Evolutionary conservation across 2,329 filamentous ascomycete genomes (phyloP), one percentile per base, ranked within the genome.

Genomic region (Fusarium begoniae): DNA sequence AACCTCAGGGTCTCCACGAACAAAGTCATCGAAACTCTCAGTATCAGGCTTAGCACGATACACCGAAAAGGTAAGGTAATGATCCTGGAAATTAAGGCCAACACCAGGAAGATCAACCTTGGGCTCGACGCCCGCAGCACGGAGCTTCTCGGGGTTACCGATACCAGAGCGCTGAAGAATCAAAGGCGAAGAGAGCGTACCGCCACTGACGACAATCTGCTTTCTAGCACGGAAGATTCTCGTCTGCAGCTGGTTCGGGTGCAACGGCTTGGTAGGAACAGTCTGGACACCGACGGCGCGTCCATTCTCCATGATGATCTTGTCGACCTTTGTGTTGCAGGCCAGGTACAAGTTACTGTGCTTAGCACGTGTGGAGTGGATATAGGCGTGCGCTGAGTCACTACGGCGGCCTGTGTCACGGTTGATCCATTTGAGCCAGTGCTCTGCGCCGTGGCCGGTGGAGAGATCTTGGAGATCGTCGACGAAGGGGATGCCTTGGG

Each of bases 361-460:
- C 44, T 91, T 88, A 5, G 92, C 87, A 56, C 93, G 89, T 10
- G 93, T 95, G 60, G 91, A 90, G 82, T 96, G 93, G 69, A 96
- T 86, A 75, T 95, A 95, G 5, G 90, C 92, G 77, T 94, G 93
- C 12, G 93, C 93, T 61, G 91, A 92, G 82, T 95, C 93, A 68
- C 90, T 93, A 66, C 93, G 91, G 57, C 93, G 90, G 50, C 74
- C 74, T 0, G 74, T 75, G 30, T 75, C 90, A 67, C 89, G 88
- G 78, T 95, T 95, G 82, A 95, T 95, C 93, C 93, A 95, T 83
- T 95, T 95, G 63, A 95, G 84, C 93, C 93, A 95, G 74, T 95
- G 93, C 83, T 95, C 92, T 51, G 92, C 93, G 71, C 93, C 93
- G 67, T 91, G 90, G 20, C 84, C 91, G 3, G 91, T 93, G 35